Conservation (phyloP, 352 stramenopile genomes). For the Blastocystis sp. region DNA sequence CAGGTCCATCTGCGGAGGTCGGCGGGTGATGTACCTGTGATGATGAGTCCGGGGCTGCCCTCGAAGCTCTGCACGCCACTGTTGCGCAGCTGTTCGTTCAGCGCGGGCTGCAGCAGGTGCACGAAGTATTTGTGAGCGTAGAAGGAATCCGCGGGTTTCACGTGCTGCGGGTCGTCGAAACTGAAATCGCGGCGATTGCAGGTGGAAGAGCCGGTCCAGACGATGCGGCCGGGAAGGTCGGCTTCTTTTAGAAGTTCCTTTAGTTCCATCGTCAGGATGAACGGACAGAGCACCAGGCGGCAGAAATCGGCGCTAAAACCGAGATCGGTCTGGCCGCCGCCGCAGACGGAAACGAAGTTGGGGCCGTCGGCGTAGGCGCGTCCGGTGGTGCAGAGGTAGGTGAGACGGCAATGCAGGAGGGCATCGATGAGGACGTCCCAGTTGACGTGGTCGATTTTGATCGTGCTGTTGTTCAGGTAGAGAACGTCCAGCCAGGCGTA, state of each 20-base stretch:
- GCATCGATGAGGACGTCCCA: conserved; percentile 50
- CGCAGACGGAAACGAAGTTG: conserved; percentile 19
- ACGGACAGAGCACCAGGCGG: conserved; percentile 25
- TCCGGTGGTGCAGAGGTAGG: conserved; percentile 48
- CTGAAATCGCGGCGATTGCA: conserved; percentile 1
- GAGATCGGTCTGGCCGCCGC: background rate
- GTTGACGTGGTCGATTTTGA: conserved; percentile 53
- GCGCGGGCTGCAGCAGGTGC: conserved; percentile 41
- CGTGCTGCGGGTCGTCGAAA: conserved; percentile 39
- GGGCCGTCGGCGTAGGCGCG: background rate
- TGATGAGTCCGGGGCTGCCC: conserved; percentile 42
- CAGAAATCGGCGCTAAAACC: conserved; percentile 47
- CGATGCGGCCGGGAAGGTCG: conserved; percentile 14
- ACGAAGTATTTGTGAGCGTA: conserved; percentile 54
- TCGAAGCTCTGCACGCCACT: conserved; percentile 51
- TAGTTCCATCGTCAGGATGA: conserved; percentile 52
- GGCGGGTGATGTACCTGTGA: conserved; percentile 11
- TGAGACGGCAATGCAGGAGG: conserved; percentile 12
- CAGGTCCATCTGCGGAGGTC: conserved; percentile 6
- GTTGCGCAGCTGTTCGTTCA: conserved; percentile 13
- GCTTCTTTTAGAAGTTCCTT: conserved; percentile 38
- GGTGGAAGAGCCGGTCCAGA: conserved; percentile 44
- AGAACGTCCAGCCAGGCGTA: conserved; percentile 28
- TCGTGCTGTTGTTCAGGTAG: conserved; percentile 53
- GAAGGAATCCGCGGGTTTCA: conserved; percentile 5